Percentiles rank a stretch among this genome's conserved stretches.
These are phyloP conservation scores for Gossypium australe DNA, from an alignment of 345 rosid genomes.

Conservation along the genomic window DNA sequence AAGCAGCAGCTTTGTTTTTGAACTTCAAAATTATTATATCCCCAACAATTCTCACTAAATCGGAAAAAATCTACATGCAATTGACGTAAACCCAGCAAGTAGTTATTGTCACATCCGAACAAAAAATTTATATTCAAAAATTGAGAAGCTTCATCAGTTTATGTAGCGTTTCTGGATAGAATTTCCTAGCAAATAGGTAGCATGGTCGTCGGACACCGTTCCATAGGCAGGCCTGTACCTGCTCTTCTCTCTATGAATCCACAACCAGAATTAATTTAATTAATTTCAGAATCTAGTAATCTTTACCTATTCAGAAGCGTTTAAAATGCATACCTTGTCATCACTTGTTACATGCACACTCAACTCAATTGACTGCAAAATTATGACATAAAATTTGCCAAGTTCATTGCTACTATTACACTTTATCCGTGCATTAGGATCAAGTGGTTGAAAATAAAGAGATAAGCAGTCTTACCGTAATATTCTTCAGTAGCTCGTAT, in stretches of 20 bases:
- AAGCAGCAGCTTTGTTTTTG: too few species aligned
- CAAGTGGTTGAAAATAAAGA: background rate
- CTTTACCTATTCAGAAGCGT: background rate
- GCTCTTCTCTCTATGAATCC: constrained; percentile 49
- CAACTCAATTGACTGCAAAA: constrained; percentile 61
- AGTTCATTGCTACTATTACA: background rate
- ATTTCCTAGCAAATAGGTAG: constrained; percentile 89
- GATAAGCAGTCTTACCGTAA: constrained; percentile 49
- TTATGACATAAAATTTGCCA: constrained; percentile 1
- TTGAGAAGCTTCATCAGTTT: constrained; percentile 59
- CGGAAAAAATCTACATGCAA: too few species aligned
- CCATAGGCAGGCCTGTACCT: constrained; percentile 65
- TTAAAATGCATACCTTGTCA: constrained; percentile 50
- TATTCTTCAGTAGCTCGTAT: constrained; percentile 60
- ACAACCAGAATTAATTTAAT: background rate
- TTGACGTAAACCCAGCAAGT: too few species aligned
- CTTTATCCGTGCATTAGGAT: background rate
- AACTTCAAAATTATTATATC: too few species aligned
- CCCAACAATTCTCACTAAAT: too few species aligned
- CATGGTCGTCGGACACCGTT: constrained; percentile 94
- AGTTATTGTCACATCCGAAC: constrained; percentile 12
- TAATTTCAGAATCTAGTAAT: constrained; percentile 2
- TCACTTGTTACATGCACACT: constrained; percentile 80
- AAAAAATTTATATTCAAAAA: constrained; percentile 43
- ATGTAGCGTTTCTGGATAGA: constrained; percentile 62